Evolutionary conservation across 345 rosid genomes (phyloP).

Genomic region (Euclidium syriacum): DNA sequence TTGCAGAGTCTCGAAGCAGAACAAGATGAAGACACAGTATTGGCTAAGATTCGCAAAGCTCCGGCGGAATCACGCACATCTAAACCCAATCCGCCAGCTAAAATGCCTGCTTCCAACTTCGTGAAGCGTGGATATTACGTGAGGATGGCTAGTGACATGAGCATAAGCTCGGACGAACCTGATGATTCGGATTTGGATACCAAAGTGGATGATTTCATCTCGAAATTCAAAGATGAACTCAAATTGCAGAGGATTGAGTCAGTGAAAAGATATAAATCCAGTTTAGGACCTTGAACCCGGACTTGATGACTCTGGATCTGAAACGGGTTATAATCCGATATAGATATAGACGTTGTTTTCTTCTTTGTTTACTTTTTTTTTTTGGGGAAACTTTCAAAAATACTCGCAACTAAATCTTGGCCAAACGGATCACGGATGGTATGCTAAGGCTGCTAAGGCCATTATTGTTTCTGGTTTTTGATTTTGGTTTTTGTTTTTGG

Average conservation of each 20-base stretch:
- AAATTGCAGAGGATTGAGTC: slow-evolving; percentile 70
- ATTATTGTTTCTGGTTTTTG: no score
- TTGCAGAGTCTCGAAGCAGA: no score
- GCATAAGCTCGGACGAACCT: slow-evolving; percentile 56
- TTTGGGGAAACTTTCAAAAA: no score
- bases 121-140: slow-evolving; percentile 60
- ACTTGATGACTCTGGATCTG: slow-evolving; percentile 2
- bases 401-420: no score
- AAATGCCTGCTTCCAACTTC: slow-evolving; percentile 55
- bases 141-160: slow-evolving; percentile 51
- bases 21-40: no score
- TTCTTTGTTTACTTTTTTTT: no score
- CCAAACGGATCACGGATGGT: no score
- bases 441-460: no score
- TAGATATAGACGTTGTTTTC: no score
- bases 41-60: slow-evolving; percentile 24
- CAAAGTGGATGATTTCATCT: slow-evolving; percentile 80
- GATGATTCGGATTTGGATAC: slow-evolving; percentile 43
- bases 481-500: no score
- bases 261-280: slow-evolving; percentile 44
- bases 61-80: slow-evolving; percentile 12
- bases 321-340: no score
- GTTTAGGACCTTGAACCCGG: slow-evolving; percentile 50
- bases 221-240: slow-evolving; percentile 72
- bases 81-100: slow-evolving; percentile 31